A percentile compares a stretch with the other conserved stretches of the same genome.
Evolutionary conservation across 2,329 filamentous ascomycete genomes (phyloP).

Genomic region (Dothistroma septosporum): DNA sequence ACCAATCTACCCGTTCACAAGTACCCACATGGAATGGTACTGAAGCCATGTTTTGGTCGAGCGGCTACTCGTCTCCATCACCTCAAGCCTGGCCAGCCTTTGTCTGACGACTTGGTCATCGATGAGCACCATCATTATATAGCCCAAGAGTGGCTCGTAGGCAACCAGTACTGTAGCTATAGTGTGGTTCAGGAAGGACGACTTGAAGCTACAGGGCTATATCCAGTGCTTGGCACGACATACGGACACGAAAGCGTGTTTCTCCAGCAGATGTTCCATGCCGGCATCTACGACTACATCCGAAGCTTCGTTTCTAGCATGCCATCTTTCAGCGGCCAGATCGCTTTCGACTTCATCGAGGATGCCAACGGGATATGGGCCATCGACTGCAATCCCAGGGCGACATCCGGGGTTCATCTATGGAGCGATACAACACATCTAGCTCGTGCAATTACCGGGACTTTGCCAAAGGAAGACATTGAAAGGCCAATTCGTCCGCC

Average conservation of each 20-base stretch:
- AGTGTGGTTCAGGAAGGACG: slow-evolving; percentile 27
- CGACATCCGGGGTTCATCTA: slow-evolving; percentile 31
- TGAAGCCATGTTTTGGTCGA: slow-evolving; percentile 33
- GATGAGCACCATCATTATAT: slow-evolving; percentile 21
- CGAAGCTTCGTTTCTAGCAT: slow-evolving; percentile 19
- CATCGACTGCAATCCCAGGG: slow-evolving; percentile 32
- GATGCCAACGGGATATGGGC: slow-evolving; percentile 22
- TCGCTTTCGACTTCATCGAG: slow-evolving; percentile 33
- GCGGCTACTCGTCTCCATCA: slow-evolving; percentile 20
- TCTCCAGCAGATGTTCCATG: slow-evolving; percentile 24
- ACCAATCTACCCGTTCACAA: slow-evolving; percentile 14
- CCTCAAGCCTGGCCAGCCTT: slow-evolving; percentile 12
- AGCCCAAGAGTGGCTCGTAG: slow-evolving; percentile 33
- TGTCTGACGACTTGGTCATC: slow-evolving; percentile 15
- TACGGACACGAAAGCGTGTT: slow-evolving; percentile 31
- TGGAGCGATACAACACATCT: slow-evolving; percentile 24
- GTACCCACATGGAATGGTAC: slow-evolving; percentile 25
- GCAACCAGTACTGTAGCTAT: slow-evolving; percentile 32
- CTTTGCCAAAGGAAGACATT: slow-evolving; percentile 16
- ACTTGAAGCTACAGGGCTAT: slow-evolving; percentile 28
- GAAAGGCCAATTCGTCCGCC: slow-evolving; percentile 18
- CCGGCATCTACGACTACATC: slow-evolving; percentile 27
- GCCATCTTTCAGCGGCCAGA: slow-evolving; percentile 20
- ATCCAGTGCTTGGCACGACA: slow-evolving; percentile 32
- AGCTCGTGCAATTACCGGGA: slow-evolving; percentile 15